phyloP scores from a whole-genome alignment of 2,329 filamentous ascomycete genomes.

The Trichoderma koningiopsis region DNA sequence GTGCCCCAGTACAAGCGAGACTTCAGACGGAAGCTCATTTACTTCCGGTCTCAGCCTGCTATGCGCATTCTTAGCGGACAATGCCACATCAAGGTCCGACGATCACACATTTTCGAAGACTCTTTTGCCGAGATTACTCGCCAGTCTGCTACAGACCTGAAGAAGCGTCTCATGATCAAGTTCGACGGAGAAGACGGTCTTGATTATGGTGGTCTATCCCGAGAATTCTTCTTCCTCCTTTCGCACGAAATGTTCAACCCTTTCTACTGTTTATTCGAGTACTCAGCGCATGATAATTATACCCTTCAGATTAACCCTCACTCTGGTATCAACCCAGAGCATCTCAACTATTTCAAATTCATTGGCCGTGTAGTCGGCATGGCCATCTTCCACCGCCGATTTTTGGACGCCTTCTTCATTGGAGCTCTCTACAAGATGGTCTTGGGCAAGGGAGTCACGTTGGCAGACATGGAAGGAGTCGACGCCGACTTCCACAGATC shows the following conservation, averaged over 20 bases:
- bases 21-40: conserved; percentile 96
- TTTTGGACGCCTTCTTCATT: conserved; percentile 98
- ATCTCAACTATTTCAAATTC: conserved; percentile 99
- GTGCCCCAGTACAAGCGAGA: conserved; percentile 99
- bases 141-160: conserved; percentile 91
- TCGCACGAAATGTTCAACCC: conserved; percentile 99
- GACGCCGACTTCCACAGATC: conserved; percentile 97
- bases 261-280: conserved; percentile 99
- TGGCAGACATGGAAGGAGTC: conserved; percentile 98
- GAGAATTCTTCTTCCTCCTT: conserved; percentile 99
- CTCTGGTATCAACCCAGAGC: conserved; percentile 98
- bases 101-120: conserved; percentile 97
- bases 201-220: conserved; percentile 94
- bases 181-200: conserved; percentile 98
- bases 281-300: conserved; percentile 99
- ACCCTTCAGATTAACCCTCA: conserved; percentile 99
- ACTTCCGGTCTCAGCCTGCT: conserved; percentile 97
- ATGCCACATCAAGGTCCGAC: conserved; percentile 95
- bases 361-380: conserved; percentile 96
- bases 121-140: conserved; percentile 98
- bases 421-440: conserved; percentile 99
- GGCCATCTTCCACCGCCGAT: conserved; percentile 96
- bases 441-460: conserved; percentile 83
- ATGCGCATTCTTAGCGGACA: conserved; percentile 94
- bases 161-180: conserved; percentile 99